Evolutionary conservation across 139 green algal genomes (phyloP), one percentile per base, ranked within the genome.

Genomic region (Eudorina sp.): DNA sequence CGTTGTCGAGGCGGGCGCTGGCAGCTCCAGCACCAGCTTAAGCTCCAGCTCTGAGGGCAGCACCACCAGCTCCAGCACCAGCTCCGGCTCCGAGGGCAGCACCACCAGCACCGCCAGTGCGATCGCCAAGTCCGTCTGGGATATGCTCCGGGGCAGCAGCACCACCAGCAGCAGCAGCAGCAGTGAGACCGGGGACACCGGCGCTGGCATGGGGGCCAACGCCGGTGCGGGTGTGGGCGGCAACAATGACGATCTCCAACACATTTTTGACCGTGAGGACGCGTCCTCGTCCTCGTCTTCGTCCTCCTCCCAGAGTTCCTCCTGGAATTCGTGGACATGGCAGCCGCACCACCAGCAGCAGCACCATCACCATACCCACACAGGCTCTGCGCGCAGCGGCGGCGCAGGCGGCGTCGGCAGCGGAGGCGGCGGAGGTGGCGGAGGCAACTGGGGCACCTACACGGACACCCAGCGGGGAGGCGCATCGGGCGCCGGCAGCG

Each of bases 281-380:
- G n/a, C 68, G 34, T 51, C 68, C 34, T 76, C 16, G 31, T 76
- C 68, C 5, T 76, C 68, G 18, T 76, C 68, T 5, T 76, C 68
- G 36, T 76, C 68, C 14, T 48, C 68, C 19, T 76, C 68, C 4
- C 34, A 46, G 64, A 41, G 13, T 34, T 73, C 64, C 34, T 73
- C 72, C 4, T 19, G 41, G 8, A 31, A 0, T 41, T 18, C 72
- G 11, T 40, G 29, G 23, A 13, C 46, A 4, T 62, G 31, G 29
- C 29, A 34, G 43, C 46, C 46, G 46, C 40, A 34, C 13, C 70
- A 36, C 2, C 73, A 58, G 45, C 73, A 36, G 2, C 74, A 43
- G 9, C 51, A 72, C 31, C 76, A 84, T 38, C 76, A 84, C 48
- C 76, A 51, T 53, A 48, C 51, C 23, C 53, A 84, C 53, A 27